Conservation (phyloP, 371 early-diverging fungal genomes). For the Mortierella sp. region DNA sequence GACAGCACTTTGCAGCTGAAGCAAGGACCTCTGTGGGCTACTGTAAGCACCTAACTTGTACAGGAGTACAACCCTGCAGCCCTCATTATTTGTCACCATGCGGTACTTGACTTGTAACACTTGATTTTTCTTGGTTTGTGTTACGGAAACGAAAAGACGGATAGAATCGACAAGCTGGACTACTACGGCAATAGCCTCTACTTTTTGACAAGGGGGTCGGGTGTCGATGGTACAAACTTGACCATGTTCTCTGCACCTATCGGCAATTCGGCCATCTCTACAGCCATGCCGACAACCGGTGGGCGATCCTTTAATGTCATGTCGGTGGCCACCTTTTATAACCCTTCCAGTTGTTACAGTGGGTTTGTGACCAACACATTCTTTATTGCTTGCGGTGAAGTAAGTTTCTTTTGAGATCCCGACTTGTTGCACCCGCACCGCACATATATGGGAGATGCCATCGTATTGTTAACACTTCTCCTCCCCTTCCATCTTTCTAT, state of each 20-base stretch:
- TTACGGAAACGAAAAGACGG: no score
- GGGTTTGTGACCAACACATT: neutral
- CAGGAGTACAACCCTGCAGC: no score
- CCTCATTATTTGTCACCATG: no score
- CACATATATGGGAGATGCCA: no score
- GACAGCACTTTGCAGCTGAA: neutral
- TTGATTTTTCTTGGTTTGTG: no score
- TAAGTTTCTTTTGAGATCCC: no score
- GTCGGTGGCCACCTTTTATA: neutral
- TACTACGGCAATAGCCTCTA: neutral
- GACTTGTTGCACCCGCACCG: no score
- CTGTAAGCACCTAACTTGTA: neutral
- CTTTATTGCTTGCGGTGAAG: neutral
- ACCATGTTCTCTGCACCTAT: neutral
- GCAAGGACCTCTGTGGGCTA: constrained; percentile 1
- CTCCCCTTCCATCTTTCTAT: no score
- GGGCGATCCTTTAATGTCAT: neutral
- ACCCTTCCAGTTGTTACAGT: neutral
- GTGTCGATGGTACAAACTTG: neutral
- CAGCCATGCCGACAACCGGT: neutral
- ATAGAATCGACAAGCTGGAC: neutral
- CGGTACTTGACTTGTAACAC: no score
- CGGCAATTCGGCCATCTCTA: neutral
- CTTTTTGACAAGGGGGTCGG: neutral
- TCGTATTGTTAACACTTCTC: no score